Evolutionary conservation across 2,329 filamentous ascomycete genomes (phyloP).

Genomic region (Triangularia setosa): DNA sequence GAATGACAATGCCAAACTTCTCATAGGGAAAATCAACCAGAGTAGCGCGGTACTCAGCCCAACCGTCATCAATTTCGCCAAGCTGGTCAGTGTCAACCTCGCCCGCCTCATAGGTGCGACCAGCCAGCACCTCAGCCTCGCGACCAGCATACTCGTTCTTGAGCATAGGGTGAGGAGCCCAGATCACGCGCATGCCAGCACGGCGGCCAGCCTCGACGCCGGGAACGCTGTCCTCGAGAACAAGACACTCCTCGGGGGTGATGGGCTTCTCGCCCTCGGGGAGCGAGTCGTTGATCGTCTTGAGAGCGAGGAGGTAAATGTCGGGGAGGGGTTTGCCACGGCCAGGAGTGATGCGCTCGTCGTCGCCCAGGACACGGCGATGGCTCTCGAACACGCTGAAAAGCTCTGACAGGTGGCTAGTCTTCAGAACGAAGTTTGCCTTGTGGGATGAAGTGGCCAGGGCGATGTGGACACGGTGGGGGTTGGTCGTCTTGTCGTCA

Average conservation of each 20-base stretch:
- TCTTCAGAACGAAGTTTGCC: slow-evolving; percentile 75
- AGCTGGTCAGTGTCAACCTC: slow-evolving; percentile 49
- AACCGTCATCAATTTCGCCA: slow-evolving; percentile 57
- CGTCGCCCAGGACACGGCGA: slow-evolving; percentile 82
- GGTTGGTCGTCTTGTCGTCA: slow-evolving; percentile 28
- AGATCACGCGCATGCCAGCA: slow-evolving; percentile 91
- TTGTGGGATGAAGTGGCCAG: slow-evolving; percentile 76
- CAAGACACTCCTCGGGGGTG: slow-evolving; percentile 80
- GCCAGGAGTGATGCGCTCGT: slow-evolving; percentile 69
- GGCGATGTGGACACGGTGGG: slow-evolving; percentile 66
- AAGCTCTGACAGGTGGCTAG: slow-evolving; percentile 54
- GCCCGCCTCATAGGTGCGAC: slow-evolving; percentile 66
- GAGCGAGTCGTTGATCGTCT: slow-evolving; percentile 76
- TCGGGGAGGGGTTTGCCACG: slow-evolving; percentile 93
- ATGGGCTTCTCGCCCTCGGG: slow-evolving; percentile 61
- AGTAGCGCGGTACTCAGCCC: slow-evolving; percentile 52
- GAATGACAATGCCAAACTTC: slow-evolving; percentile 54
- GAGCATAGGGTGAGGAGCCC: slow-evolving; percentile 81
- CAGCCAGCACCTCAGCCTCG: slow-evolving; percentile 79
- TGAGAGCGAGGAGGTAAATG: slow-evolving; percentile 84
- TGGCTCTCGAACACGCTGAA: slow-evolving; percentile 63
- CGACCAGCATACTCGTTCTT: slow-evolving; percentile 70
- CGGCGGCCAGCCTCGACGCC: slow-evolving; percentile 87
- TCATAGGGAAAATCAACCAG: slow-evolving; percentile 56
- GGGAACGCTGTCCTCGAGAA: slow-evolving; percentile 93